A percentile compares a stretch with the other conserved stretches of the same genome.
Conservation (phyloP, 805 yeast genomes). For the Starmerella sp. region DNA sequence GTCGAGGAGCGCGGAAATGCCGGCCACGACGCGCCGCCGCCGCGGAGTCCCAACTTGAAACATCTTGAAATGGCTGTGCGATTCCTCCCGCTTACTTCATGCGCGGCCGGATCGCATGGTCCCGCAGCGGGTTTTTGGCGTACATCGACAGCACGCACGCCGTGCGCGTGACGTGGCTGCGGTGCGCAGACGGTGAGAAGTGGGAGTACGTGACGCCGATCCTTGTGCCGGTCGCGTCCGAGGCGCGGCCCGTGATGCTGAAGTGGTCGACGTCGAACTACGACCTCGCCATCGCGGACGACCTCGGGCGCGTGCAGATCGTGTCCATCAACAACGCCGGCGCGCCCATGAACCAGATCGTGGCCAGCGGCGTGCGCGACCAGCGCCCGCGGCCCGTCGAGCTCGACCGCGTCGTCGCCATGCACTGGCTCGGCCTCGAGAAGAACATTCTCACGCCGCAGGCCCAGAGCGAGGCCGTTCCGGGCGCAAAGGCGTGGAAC, state of each 20-base stretch:
- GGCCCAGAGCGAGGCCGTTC: constrained; percentile 10
- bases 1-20: no score
- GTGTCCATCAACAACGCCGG: constrained; percentile 26
- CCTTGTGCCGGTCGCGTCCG: constrained; percentile 25
- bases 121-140: constrained; percentile 63
- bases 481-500: constrained; percentile 29
- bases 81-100: constrained; percentile 3
- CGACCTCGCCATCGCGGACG: constrained; percentile 72
- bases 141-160: constrained; percentile 35
- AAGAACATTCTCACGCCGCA: constrained; percentile 38
- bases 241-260: constrained; percentile 30
- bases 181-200: constrained; percentile 57
- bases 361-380: constrained; percentile 23
- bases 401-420: constrained; percentile 34
- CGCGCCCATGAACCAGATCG: constrained; percentile 18
- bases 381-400: constrained; percentile 22
- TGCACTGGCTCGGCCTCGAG: constrained; percentile 66
- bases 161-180: constrained; percentile 54
- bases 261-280: constrained; percentile 71
- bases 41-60: neutral
- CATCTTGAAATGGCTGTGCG: neutral
- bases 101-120: constrained; percentile 20
- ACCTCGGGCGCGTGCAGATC: constrained; percentile 52
- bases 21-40: neutral
- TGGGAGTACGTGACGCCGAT: constrained; percentile 68